These are phyloP conservation scores for Saururus chinensis DNA, from an alignment of 164 flowering plant genomes.

Conservation along the genomic window DNA sequence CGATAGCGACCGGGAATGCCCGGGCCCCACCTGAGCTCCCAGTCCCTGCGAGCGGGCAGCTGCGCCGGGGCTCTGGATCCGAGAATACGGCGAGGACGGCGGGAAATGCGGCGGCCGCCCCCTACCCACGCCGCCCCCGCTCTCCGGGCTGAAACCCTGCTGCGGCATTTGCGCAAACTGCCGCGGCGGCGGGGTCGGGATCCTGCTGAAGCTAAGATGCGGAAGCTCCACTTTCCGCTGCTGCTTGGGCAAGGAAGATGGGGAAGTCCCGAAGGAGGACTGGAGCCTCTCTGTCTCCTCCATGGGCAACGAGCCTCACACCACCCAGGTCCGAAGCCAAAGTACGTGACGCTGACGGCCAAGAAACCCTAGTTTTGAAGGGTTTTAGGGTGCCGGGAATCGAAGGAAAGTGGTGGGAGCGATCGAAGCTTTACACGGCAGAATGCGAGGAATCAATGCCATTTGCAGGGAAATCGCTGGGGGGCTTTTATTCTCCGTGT, in stretches of 20 bases:
- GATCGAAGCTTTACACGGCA: too few species aligned
- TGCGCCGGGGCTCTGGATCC: conserved; percentile 27
- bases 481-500: too few species aligned
- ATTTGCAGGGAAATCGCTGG: too few species aligned
- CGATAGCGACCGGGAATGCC: conserved; percentile 80
- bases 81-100: conserved; percentile 64
- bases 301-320: too few species aligned
- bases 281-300: conserved; percentile 50
- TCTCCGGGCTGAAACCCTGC: conserved; percentile 34
- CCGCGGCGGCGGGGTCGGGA: conserved; percentile 39
- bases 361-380: too few species aligned
- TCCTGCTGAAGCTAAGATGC: conserved; percentile 25
- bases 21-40: conserved; percentile 32
- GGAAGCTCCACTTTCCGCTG: conserved; percentile 37
- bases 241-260: conserved; percentile 33
- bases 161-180: conserved; percentile 17
- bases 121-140: conserved; percentile 27
- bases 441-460: too few species aligned
- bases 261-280: conserved; percentile 52
- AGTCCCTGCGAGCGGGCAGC: conserved; percentile 29
- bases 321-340: too few species aligned
- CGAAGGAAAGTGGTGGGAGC: too few species aligned
- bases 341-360: too few species aligned
- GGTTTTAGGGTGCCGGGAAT: too few species aligned
- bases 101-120: conserved; percentile 54